phyloP scores from a whole-genome alignment of 2,329 filamentous ascomycete species.

The Fusarium dimerum region DNA sequence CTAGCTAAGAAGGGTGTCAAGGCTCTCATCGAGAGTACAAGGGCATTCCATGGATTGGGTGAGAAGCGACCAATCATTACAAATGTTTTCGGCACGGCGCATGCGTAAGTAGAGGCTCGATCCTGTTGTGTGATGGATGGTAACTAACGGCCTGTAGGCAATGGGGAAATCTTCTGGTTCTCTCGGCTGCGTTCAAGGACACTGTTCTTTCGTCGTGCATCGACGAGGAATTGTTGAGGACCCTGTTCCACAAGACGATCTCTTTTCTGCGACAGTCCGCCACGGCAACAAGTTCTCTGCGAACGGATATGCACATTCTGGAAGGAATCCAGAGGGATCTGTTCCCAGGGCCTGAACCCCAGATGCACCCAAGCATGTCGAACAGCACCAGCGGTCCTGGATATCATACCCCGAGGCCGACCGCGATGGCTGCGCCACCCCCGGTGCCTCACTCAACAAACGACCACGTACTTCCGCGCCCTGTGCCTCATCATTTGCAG shows the following conservation, averaged over 20 bases:
- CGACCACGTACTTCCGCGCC: conserved; percentile 25
- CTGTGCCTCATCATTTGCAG: conserved; percentile 28
- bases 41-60: conserved; percentile 70
- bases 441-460: conserved; percentile 23
- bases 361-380: conserved; percentile 44
- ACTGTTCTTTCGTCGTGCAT: conserved; percentile 61
- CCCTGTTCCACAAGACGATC: conserved; percentile 73
- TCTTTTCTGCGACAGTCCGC: conserved; percentile 70
- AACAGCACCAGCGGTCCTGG: conserved; percentile 36
- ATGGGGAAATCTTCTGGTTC: conserved; percentile 94
- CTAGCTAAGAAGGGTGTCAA: conserved; percentile 65
- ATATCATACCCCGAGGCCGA: conserved; percentile 27
- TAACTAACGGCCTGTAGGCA: conserved; percentile 58
- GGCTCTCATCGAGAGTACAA: conserved; percentile 81
- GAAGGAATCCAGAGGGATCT: conserved; percentile 52
- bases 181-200: conserved; percentile 78
- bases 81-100: conserved; percentile 94
- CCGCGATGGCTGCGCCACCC: conserved; percentile 25
- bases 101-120: conserved; percentile 70
- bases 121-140: neutral
- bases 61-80: conserved; percentile 77
- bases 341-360: conserved; percentile 34
- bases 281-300: conserved; percentile 73
- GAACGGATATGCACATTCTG: conserved; percentile 74
- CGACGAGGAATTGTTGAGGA: conserved; percentile 52